Conservation (phyloP, 164 flowering plant species). For the Akebia trifoliata region DNA sequence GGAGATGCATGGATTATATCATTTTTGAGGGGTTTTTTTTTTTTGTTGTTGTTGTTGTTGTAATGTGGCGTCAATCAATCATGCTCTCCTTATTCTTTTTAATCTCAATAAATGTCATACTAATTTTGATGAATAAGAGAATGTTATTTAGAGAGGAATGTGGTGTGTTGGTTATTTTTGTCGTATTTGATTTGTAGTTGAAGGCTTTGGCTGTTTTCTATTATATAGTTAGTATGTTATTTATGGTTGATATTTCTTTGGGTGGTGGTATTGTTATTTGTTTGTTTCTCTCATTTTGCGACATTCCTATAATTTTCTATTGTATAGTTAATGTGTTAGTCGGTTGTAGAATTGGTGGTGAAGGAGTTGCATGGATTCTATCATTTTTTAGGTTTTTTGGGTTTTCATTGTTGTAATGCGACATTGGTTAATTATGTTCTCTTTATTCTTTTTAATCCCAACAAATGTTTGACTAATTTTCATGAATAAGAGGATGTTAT, state of each 20-base stretch:
- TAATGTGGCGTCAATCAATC: neutral
- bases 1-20: neutral
- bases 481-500: conserved; percentile 7
- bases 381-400: no score
- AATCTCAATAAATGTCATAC: no score
- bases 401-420: conserved; percentile 9
- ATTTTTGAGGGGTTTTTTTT: neutral
- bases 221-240: no score
- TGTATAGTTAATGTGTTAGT: no score
- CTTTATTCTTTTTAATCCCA: neutral
- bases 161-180: neutral
- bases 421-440: neutral
- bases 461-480: neutral
- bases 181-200: neutral
- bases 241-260: no score
- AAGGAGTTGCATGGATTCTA: no score
- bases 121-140: conserved; percentile 2
- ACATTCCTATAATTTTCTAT: no score
- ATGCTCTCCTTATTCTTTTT: neutral
- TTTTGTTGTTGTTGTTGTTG: conserved; percentile 4
- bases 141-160: neutral
- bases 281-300: no score
- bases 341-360: no score
- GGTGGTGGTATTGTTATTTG: no score
- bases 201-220: no score